Base-by-base conservation (phyloP, 495 filamentous ascomycete species). In the Lasiosphaeris hirsuta region DNA sequence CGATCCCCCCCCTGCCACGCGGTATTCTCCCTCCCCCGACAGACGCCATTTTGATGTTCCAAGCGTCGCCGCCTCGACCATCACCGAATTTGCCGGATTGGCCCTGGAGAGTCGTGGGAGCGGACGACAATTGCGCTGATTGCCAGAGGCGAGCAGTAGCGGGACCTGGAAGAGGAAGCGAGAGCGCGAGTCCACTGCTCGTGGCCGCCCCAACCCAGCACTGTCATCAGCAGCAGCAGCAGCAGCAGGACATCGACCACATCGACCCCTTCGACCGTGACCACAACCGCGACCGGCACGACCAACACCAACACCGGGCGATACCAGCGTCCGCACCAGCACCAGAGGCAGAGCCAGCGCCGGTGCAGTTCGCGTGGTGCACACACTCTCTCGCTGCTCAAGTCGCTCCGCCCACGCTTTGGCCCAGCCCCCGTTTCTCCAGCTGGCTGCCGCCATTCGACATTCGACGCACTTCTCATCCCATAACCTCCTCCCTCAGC, bases 11-110 rank as follows among this genome's bases (percentile, higher is more conserved):
- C 71, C 66, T 63, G 61, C 60, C 59, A 50, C 52, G 51, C 56
- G 44, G 37, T 44, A 33, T 52, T 49, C 50, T 60, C 59, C 58
- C 57, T 62, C 53, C 51, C 50, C 60, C 65, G 67, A 69, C 65
- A 64, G 65, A 72, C 70, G 64, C 60, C 59, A 66, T 56, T 70
- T 75, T 68, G 59, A 71, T 64, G 69, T 57, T 57, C 44, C 54
- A 61, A 63, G 56, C 55, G 59, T 70, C 66, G 59, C 64, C 58
- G 47, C 63, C 63, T 63, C 68, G 60, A 65, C 59, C 59, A 61
- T 61, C 62, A 62, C 56, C 58, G 53, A 65, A 63, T 56, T 57
- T 57, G 66, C 61, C 68, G 63, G 62, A 69, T 62, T 65, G 69
- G 65, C 62, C 58, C 43, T 62, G 54, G 49, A 59, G 47, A 38